phyloP scores from a whole-genome alignment of 2,329 filamentous ascomycete genomes.

The Dendrostoma leiphaemia region DNA sequence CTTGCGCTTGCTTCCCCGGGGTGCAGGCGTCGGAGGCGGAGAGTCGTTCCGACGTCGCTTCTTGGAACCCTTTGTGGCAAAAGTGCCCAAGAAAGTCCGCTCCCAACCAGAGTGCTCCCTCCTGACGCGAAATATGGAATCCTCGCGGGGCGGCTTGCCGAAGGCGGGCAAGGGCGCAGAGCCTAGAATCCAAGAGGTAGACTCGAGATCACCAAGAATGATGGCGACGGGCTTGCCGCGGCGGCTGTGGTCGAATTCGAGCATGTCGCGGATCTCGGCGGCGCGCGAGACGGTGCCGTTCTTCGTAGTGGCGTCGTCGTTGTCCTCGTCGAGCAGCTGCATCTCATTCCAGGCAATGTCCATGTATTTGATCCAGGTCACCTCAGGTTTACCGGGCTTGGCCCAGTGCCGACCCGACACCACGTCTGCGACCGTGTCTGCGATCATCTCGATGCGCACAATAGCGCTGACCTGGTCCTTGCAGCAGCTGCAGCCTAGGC shows the following conservation, averaged over 20 bases:
- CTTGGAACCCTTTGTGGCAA: background rate
- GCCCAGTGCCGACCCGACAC: constrained; percentile 5
- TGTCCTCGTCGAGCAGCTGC: background rate
- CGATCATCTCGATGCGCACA: constrained; percentile 8
- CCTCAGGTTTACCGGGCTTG: background rate
- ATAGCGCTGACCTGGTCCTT: background rate
- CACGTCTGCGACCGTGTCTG: constrained; percentile 6
- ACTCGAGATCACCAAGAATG: constrained; percentile 4
- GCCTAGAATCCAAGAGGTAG: constrained; percentile 9
- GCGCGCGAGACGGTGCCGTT: background rate
- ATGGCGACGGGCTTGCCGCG: background rate
- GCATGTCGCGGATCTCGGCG: background rate
- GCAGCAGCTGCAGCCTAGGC: constrained; percentile 4
- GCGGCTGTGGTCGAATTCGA: background rate
- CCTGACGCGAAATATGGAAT: constrained; percentile 4
- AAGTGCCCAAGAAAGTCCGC: constrained; percentile 4
- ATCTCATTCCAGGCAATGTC: constrained; percentile 7
- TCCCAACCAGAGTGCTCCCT: background rate
- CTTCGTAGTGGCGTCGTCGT: background rate
- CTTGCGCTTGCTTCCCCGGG: background rate
- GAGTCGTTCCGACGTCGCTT: constrained; percentile 6
- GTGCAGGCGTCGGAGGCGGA: background rate
- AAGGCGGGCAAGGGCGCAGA: background rate
- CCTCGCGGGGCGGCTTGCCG: background rate
- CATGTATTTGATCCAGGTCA: background rate